A percentile compares a stretch with the other conserved stretches of the same genome.
Evolutionary conservation across 345 rosid species (phyloP).

Genomic region (Iberis pinnata): DNA sequence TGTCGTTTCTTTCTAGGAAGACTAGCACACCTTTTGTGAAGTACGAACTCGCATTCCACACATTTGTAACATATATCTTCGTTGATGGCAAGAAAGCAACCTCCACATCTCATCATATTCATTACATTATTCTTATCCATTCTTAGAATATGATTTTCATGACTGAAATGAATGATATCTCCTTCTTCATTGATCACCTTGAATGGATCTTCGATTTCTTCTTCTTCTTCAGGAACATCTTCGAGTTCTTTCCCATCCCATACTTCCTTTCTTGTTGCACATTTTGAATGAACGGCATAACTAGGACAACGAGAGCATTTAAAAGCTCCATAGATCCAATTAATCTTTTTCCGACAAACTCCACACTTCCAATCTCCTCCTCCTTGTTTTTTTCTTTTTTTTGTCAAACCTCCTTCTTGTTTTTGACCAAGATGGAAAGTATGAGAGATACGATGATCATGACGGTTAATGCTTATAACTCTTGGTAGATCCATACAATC

Average conservation of each 20-base stretch:
- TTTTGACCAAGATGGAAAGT: slow-evolving; percentile 12
- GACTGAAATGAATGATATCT: slow-evolving; percentile 14
- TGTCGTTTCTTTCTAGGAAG: slow-evolving; percentile 15
- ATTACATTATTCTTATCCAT: background rate
- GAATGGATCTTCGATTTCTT: slow-evolving; percentile 12
- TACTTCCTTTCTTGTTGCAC: background rate
- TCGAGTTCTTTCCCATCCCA: slow-evolving; percentile 7
- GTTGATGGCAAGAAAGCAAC: background rate
- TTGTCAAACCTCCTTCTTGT: too few species aligned
- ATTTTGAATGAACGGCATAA: slow-evolving; percentile 3
- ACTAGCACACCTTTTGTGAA: slow-evolving; percentile 12
- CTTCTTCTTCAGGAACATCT: slow-evolving; percentile 5
- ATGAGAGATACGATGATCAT: slow-evolving; percentile 17
- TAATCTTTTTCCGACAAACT: slow-evolving; percentile 2
- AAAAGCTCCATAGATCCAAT: slow-evolving; percentile 12
- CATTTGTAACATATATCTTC: background rate
- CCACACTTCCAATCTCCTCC: background rate
- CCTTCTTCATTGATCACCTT: background rate
- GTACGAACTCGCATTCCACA: slow-evolving; percentile 6
- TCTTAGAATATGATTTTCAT: background rate
- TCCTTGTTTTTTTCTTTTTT: too few species aligned
- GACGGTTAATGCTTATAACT: slow-evolving; percentile 17
- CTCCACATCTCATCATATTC: background rate
- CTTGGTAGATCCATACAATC: slow-evolving; percentile 4
- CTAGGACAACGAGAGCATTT: slow-evolving; percentile 11